phyloP scores from a whole-genome alignment of 1,284 basidiomycete genomes.

The Cutaneotrichosporon arboriforme region DNA sequence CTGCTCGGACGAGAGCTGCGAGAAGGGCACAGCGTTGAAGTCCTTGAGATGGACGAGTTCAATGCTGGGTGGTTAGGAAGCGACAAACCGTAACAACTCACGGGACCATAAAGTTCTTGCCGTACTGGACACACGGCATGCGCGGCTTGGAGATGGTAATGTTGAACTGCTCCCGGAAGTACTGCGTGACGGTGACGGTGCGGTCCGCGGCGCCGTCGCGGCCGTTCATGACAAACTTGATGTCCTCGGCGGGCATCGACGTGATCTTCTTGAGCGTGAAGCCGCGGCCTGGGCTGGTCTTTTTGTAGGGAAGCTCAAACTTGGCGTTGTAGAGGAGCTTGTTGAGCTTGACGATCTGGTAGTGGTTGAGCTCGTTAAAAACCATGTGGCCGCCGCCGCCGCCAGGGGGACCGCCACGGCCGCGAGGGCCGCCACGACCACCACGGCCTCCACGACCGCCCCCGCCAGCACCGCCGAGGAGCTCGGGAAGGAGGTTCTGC shows the following conservation, averaged over 20 bases:
- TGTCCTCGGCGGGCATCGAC: constrained; percentile 27
- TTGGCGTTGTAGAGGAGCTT: constrained; percentile 37
- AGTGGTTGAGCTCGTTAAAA: constrained; percentile 24
- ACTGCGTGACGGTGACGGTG: constrained; percentile 35
- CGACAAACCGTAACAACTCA: constrained; percentile 17
- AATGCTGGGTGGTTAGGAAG: constrained; percentile 22
- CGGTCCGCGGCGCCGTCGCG: constrained; percentile 35
- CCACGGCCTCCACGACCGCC: constrained; percentile 29
- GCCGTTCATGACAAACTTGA: constrained; percentile 38
- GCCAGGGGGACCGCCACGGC: constrained; percentile 23
- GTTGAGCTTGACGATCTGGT: constrained; percentile 33
- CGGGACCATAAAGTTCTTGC: constrained; percentile 45
- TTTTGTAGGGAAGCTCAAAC: constrained; percentile 33
- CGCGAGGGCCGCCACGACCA: constrained; percentile 18
- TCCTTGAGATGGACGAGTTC: constrained; percentile 41
- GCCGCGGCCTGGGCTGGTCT: constrained; percentile 19
- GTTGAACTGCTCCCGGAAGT: constrained; percentile 45
- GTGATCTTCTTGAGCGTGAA: constrained; percentile 38
- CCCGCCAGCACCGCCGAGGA: constrained; percentile 36
- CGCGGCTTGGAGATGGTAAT: constrained; percentile 36
- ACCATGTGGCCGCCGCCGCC: constrained; percentile 17
- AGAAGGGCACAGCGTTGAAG: constrained; percentile 40
- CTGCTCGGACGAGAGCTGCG: constrained; percentile 31
- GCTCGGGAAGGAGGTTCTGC: constrained; percentile 28
- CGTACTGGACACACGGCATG: constrained; percentile 43